Evolutionary conservation across 2,329 filamentous ascomycete species (phyloP), one percentile per base, ranked within the genome.

Genomic region (Calcarisporium arbuscula): DNA sequence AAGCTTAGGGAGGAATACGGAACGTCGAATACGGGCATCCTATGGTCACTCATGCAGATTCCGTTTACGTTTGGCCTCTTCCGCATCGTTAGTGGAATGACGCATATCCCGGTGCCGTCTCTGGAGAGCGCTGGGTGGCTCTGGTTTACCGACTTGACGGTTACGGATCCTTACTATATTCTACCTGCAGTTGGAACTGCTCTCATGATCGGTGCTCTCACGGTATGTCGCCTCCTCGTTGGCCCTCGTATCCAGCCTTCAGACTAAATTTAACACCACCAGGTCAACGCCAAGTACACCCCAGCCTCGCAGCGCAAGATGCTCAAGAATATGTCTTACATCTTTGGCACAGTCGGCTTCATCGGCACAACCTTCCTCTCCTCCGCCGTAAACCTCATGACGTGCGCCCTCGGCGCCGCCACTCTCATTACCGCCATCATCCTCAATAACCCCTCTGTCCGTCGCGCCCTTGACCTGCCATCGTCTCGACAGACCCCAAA

Each of bases 51-150:
- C 27, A 30, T 60, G 5, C 64, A 72, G 48, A 50, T 82, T 10
- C 80, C 88, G 5, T 67, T 94, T 44, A 84, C 82, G 41, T 87
- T 79, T 57, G 87, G 88, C 49, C 80, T 83, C 40, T 96, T 90
- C 68, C 77, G 84, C 40, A 67, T 90, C 29, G 58, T 94, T 43
- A 72, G 77, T 34, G 80, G 72, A 46, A 94, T 95, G 83, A 61
- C 77, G 2, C 58, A 68, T 16, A 64, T 96, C 30, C 90, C 90
- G 5, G 86, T 95, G 5, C 90, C 90, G 0, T 81, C 77, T 1
- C 58, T 96, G 44, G 74, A 85, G 48, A 65, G 62, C 2, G 85
- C 84, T 20, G 81, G 85, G 4, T 61, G 80, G 22, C 61, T 80
- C 26, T 98, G 92, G 92, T 74, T 96, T 46, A 61, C 66, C 2